Percentiles rank a stretch among this genome's conserved stretches.
Evolutionary conservation across 2,329 filamentous ascomycete species (phyloP).

Genomic region (Penicillium sp.): DNA sequence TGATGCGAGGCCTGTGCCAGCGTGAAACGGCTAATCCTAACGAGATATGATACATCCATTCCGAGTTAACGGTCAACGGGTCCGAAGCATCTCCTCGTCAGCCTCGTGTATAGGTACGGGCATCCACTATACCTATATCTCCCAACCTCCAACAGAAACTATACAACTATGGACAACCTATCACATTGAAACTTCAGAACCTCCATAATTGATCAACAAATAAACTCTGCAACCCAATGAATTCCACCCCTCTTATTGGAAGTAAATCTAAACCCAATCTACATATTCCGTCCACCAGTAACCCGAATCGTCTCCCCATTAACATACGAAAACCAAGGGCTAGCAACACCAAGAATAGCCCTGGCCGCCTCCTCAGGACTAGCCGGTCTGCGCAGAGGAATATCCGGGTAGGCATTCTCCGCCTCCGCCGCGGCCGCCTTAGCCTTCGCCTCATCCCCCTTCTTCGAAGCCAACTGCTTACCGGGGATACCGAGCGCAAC

Average conservation of each 20-base stretch:
- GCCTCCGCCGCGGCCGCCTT: slow-evolving; percentile 17
- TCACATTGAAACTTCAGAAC: too few relatives aligned
- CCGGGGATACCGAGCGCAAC: slow-evolving; percentile 70
- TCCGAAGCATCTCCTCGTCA: not conserved
- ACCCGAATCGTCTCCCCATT: slow-evolving; percentile 83
- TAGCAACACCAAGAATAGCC: slow-evolving; percentile 71
- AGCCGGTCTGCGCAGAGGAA: slow-evolving; percentile 72
- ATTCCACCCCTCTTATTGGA: slow-evolving; percentile 4
- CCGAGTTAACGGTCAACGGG: slow-evolving; percentile 7
- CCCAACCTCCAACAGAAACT: too few relatives aligned
- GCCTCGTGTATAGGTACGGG: too few relatives aligned
- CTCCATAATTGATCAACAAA: too few relatives aligned
- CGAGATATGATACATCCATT: slow-evolving; percentile 11
- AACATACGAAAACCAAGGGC: slow-evolving; percentile 79
- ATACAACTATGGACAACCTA: too few relatives aligned
- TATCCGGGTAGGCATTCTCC: slow-evolving; percentile 57
- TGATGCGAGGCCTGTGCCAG: slow-evolving; percentile 5
- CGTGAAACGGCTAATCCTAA: slow-evolving; percentile 10
- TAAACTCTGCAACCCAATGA: not conserved
- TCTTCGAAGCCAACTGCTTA: slow-evolving; percentile 47
- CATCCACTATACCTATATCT: too few relatives aligned
- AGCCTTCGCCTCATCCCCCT: slow-evolving; percentile 31
- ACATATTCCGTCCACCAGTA: slow-evolving; percentile 68
- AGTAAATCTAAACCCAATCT: slow-evolving; percentile 20
- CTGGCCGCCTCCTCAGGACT: slow-evolving; percentile 76